Evolutionary conservation across 164 flowering plant species (phyloP).

Genomic region (Annona cherimola): DNA sequence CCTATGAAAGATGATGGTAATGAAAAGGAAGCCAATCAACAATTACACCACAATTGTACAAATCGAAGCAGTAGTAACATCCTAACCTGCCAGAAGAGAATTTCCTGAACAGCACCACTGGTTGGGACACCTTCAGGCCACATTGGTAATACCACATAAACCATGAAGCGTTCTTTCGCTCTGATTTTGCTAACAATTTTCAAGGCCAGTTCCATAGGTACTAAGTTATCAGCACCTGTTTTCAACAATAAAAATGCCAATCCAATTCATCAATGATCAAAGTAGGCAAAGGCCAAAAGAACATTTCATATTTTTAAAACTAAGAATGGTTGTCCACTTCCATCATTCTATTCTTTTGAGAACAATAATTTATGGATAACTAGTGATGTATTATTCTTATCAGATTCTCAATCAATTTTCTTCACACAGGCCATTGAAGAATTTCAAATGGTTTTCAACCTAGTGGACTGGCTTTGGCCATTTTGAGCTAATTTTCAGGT

Average conservation of each 20-base stretch:
- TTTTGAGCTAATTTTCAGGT: neutral
- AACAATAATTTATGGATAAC: too few species aligned
- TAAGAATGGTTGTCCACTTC: neutral
- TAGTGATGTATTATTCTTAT: neutral
- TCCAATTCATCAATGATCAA: neutral
- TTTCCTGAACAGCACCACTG: constrained; percentile 65
- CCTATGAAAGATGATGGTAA: neutral
- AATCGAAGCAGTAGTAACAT: neutral
- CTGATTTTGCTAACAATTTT: constrained; percentile 71
- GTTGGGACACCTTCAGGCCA: constrained; percentile 83
- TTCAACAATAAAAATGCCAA: constrained; percentile 1
- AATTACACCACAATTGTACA: neutral
- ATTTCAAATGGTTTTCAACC: neutral
- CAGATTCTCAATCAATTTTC: neutral
- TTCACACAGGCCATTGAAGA: neutral
- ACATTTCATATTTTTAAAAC: neutral
- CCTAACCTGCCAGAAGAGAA: constrained; percentile 80
- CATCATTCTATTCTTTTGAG: neutral
- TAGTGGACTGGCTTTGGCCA: neutral
- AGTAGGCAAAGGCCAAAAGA: neutral
- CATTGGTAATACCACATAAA: constrained; percentile 67
- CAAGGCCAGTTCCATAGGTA: constrained; percentile 77
- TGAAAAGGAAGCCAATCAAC: neutral
- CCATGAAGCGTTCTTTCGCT: constrained; percentile 57
- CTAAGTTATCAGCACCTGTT: constrained; percentile 69